Base-by-base conservation (phyloP, 2,329 filamentous ascomycete genomes). In the Neofusicoccum kwambonambiense region DNA sequence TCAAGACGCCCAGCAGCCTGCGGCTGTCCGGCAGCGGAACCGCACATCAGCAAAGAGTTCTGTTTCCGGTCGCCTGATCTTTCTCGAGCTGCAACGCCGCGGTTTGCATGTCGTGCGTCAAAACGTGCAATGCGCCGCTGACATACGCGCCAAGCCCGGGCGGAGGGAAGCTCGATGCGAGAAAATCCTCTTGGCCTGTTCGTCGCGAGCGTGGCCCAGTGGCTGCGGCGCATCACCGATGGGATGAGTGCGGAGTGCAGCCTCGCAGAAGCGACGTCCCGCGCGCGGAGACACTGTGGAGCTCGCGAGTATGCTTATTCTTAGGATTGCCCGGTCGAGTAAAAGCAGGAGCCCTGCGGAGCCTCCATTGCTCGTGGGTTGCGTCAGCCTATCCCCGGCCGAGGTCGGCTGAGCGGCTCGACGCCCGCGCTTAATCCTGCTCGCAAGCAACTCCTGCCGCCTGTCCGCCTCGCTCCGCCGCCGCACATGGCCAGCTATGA, bases 1-100 rank as follows among this genome's bases (percentile, higher is more conserved):
- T 44, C 56, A 60, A 58, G 50, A 37, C 50, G 54, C 41, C 39
- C 22, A 35, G 41, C 13, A 6, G 15, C n/a, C 31, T n/a, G n/a
- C 17, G 8, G 12, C 22, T 13, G 41, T 37, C 27, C 50, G 31
- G 13, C 50, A 37, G 31, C 31, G 50, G 31, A 39, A 37, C 49
- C n/a, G 47, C 47, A 13, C 47, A 50, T 31, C 47, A 50, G 19
- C 54, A 19, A 58, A 11, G 6, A 27, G 22, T 13, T 44, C 54
- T 42, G 56, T 60, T 60, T 60, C 42, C 56, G 27, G 42, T 60
- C 56, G 56, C 56, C 56, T 60, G 56, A 60, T 60, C 41, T 60
- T 47, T 45, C 22, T 27, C 19, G 41, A 9, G 15, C 27, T 44
- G 22, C 22, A 22, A 22, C 22, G 22, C 22, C 22, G 22, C 22